Evolutionary conservation across 495 filamentous ascomycete species (phyloP).

Genomic region (Neurospora sp.): DNA sequence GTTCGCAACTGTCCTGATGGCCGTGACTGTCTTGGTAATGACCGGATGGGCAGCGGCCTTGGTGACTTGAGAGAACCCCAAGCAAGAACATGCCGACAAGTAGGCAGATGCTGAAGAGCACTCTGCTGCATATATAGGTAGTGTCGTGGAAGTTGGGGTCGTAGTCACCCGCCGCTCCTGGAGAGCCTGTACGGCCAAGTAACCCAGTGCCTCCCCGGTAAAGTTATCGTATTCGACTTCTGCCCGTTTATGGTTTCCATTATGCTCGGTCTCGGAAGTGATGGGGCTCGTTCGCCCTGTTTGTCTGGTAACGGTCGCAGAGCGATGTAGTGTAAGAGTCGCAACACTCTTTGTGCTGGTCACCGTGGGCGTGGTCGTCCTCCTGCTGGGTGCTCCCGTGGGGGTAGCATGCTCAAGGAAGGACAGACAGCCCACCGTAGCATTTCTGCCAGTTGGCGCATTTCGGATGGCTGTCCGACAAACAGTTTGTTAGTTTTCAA

Average conservation of each 20-base stretch:
- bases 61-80: constrained; percentile 9
- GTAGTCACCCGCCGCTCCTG: constrained; percentile 6
- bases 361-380: constrained; percentile 8
- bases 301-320: background rate
- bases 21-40: constrained; percentile 6
- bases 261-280: background rate
- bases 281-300: background rate
- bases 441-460: constrained; percentile 8
- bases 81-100: constrained; percentile 21
- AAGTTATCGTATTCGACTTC: constrained; percentile 3
- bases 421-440: constrained; percentile 17
- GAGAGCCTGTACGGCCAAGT: background rate
- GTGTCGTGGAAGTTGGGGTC: constrained; percentile 4
- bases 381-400: background rate
- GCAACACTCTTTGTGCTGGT: constrained; percentile 4
- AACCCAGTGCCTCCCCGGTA: background rate
- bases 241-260: constrained; percentile 3
- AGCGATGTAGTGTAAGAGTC: constrained; percentile 1
- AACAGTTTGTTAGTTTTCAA: background rate
- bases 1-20: constrained; percentile 1
- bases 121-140: constrained; percentile 12
- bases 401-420: constrained; percentile 1
- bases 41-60: background rate
- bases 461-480: constrained; percentile 9
- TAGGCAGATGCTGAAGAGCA: constrained; percentile 13